Percentiles rank a stretch among this genome's conserved stretches.
phyloP scores from a whole-genome alignment of 2,329 filamentous ascomycete species.

The Fusarium sp. region DNA sequence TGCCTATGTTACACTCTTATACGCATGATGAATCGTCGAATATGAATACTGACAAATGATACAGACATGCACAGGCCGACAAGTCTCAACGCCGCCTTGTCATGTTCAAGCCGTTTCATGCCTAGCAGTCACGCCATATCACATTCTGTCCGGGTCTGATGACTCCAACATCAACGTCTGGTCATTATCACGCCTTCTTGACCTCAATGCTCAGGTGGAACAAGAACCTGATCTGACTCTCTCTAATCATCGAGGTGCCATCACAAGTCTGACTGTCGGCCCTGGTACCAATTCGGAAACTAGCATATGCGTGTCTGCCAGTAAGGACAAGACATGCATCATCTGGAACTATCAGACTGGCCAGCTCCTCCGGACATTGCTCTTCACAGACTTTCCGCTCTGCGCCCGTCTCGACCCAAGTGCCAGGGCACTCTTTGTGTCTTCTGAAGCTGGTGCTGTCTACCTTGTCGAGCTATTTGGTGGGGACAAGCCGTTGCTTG shows the following conservation, averaged over 20 bases:
- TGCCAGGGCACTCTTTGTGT: slow-evolving; percentile 83
- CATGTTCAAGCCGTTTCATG: slow-evolving; percentile 85
- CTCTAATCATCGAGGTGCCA: slow-evolving; percentile 78
- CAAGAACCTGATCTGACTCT: slow-evolving; percentile 81
- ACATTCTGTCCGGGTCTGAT: slow-evolving; percentile 81
- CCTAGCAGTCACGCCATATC: slow-evolving; percentile 76
- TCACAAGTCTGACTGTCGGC: slow-evolving; percentile 72
- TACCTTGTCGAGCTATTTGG: slow-evolving; percentile 81
- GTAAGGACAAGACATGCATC: slow-evolving; percentile 87
- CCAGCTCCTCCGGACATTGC: slow-evolving; percentile 79
- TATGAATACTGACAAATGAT: slow-evolving; percentile 40
- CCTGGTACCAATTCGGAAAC: slow-evolving; percentile 75
- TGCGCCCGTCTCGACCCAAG: slow-evolving; percentile 83
- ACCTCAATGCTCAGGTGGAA: slow-evolving; percentile 63
- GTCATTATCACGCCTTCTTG: slow-evolving; percentile 81
- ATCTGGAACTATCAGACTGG: slow-evolving; percentile 93
- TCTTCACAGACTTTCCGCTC: slow-evolving; percentile 79
- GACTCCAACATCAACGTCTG: slow-evolving; percentile 95
- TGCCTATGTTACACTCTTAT: slow-evolving; percentile 14
- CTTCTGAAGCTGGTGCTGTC: slow-evolving; percentile 82
- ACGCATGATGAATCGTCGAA: slow-evolving; percentile 17
- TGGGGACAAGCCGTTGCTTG: slow-evolving; percentile 65
- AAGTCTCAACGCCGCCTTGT: slow-evolving; percentile 78
- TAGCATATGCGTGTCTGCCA: slow-evolving; percentile 85
- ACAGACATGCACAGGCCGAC: slow-evolving; percentile 78